phyloP scores from a whole-genome alignment of 1,139 yeast genomes.

The Yamadazyma conglobata region DNA sequence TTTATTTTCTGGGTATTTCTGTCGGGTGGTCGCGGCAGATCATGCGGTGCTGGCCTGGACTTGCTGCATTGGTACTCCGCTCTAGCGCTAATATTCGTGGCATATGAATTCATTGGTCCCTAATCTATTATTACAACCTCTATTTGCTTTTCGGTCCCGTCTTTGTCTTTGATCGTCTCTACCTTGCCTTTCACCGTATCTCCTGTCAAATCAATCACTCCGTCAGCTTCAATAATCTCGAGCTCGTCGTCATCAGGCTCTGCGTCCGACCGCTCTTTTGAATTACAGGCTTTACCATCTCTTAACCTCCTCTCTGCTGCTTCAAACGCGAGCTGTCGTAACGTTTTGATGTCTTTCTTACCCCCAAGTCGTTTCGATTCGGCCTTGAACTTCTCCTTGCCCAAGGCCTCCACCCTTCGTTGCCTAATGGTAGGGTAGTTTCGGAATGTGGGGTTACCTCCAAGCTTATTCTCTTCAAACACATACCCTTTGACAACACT shows the following conservation, averaged over 20 bases:
- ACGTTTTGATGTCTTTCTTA: slow-evolving; percentile 17
- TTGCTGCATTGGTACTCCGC: too few species aligned
- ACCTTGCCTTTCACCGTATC: background rate
- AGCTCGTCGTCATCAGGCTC: slow-evolving; percentile 35
- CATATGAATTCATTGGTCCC: too few species aligned
- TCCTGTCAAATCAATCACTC: slow-evolving; percentile 6
- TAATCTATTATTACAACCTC: too few species aligned
- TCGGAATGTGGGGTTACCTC: slow-evolving; percentile 23
- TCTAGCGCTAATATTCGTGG: too few species aligned
- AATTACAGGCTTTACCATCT: slow-evolving; percentile 57
- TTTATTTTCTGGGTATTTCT: background rate
- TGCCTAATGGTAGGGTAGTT: slow-evolving; percentile 30
- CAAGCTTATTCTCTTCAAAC: slow-evolving; percentile 55
- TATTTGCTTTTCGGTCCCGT: too few species aligned
- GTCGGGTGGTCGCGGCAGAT: background rate
- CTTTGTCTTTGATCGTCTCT: too few species aligned
- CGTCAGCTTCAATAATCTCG: slow-evolving; percentile 17
- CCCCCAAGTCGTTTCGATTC: slow-evolving; percentile 38
- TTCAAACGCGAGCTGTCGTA: slow-evolving; percentile 50
- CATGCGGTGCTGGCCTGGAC: background rate
- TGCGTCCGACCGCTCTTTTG: slow-evolving; percentile 17
- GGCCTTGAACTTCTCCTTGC: slow-evolving; percentile 35
- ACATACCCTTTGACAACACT: slow-evolving; percentile 23
- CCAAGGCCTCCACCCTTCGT: slow-evolving; percentile 34
- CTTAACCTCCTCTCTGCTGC: slow-evolving; percentile 66